These are phyloP conservation scores for Cladobotryum protrusum DNA, from an alignment of 2,329 filamentous ascomycete species.

Conservation along the genomic window DNA sequence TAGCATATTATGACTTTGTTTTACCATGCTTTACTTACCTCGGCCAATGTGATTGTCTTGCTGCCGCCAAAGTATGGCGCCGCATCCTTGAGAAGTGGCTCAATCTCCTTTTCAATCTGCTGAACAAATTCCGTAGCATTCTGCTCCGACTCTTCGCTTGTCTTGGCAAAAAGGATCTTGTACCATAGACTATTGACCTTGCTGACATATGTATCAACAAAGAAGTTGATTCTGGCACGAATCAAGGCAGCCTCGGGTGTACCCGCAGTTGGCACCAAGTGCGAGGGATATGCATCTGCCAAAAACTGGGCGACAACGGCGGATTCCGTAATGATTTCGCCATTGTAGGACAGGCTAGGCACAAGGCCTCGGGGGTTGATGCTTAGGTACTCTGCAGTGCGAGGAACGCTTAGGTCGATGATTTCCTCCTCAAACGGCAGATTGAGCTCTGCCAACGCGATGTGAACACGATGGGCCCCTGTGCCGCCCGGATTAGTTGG, in stretches of 20 bases:
- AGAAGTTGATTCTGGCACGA: conserved; percentile 64
- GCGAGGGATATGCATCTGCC: conserved; percentile 62
- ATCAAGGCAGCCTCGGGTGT: conserved; percentile 48
- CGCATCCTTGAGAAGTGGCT: conserved; percentile 56
- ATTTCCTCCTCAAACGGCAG: conserved; percentile 63
- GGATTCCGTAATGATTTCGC: conserved; percentile 66
- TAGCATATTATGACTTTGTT: neutral
- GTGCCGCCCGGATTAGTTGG: conserved; percentile 1
- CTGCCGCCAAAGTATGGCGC: conserved; percentile 60
- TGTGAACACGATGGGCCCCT: conserved; percentile 69
- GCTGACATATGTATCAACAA: conserved; percentile 61
- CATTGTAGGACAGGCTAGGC: conserved; percentile 60
- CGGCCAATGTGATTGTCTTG: conserved; percentile 61
- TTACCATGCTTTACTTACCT: conserved; percentile 45
- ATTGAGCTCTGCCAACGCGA: conserved; percentile 59
- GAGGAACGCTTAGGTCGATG: conserved; percentile 64
- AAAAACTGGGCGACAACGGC: conserved; percentile 66
- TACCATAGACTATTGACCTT: conserved; percentile 50
- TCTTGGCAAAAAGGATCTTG: conserved; percentile 41
- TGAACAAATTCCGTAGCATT: conserved; percentile 46
- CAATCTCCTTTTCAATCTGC: conserved; percentile 61
- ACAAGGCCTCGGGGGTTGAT: conserved; percentile 77
- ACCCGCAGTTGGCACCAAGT: conserved; percentile 53
- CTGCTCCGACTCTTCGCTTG: conserved; percentile 43
- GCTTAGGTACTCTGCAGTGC: conserved; percentile 66